phyloP scores from a whole-genome alignment of 2,329 filamentous ascomycete species.

The Fusarium continuum region DNA sequence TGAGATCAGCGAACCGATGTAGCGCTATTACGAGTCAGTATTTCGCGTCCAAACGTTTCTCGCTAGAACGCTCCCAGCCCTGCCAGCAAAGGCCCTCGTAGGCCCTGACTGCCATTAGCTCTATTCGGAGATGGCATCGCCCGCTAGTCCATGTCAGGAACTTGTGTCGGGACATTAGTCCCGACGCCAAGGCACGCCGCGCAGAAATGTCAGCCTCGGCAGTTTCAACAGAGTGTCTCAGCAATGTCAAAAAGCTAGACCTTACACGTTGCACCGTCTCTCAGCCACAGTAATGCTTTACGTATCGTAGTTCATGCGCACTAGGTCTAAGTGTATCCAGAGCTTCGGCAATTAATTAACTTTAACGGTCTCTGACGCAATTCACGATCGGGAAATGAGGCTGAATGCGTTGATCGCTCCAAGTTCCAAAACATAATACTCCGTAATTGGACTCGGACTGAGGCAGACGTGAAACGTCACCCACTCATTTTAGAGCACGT shows the following conservation, averaged over 20 bases:
- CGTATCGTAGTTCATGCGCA: neutral
- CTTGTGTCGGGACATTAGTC: neutral
- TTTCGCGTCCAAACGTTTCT: neutral
- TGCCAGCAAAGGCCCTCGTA: no score
- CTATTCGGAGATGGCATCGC: neutral
- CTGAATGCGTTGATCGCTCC: neutral
- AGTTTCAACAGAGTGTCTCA: neutral
- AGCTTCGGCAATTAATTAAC: neutral
- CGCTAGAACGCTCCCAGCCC: neutral
- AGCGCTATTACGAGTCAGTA: slow-evolving; percentile 13
- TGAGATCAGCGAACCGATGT: neutral
- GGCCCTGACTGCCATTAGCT: neutral
- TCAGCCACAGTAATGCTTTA: no score
- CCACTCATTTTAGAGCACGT: neutral
- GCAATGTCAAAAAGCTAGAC: no score
- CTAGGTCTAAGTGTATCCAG: neutral
- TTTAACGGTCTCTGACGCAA: neutral
- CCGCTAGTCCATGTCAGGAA: neutral
- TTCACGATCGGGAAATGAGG: neutral
- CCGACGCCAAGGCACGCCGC: neutral
- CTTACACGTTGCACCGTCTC: no score
- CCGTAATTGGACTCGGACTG: neutral
- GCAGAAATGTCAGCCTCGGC: neutral
- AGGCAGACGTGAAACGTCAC: slow-evolving; percentile 1
- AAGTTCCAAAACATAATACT: neutral